A percentile compares a stretch with the other conserved stretches of the same genome.
Evolutionary conservation across 345 rosid species (phyloP).

Genomic region (Mercurialis annua): DNA sequence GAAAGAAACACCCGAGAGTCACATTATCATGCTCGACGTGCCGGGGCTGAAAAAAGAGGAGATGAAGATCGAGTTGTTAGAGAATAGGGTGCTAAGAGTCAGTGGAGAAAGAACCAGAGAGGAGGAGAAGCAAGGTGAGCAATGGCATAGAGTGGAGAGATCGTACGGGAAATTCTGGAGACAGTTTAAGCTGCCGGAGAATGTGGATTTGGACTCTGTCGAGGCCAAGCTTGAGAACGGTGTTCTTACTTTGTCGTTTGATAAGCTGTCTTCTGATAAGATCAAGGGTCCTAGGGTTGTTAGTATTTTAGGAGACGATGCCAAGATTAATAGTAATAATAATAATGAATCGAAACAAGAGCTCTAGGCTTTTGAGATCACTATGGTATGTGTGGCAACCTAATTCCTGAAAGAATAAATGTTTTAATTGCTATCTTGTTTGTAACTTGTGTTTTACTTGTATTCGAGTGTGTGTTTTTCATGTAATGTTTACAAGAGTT

Average conservation of each 20-base stretch:
- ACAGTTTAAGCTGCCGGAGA: conserved; percentile 67
- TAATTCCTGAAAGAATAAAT: conserved; percentile 4
- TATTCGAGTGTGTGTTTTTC: neutral
- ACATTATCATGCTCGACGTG: conserved; percentile 57
- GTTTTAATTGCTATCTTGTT: neutral
- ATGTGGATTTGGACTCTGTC: conserved; percentile 60
- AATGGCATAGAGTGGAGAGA: conserved; percentile 82
- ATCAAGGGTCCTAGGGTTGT: conserved; percentile 58
- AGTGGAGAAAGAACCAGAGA: conserved; percentile 77
- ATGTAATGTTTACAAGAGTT: neutral
- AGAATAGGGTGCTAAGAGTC: conserved; percentile 58
- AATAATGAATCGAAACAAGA: conserved; percentile 43
- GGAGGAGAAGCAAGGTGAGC: conserved; percentile 62
- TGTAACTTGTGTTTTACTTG: no score
- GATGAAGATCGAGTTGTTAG: conserved; percentile 69
- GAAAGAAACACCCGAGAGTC: conserved; percentile 79
- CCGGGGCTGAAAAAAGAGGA: conserved; percentile 78
- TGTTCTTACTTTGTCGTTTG: conserved; percentile 52
- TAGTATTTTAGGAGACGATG: conserved; percentile 40
- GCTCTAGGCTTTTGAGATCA: conserved; percentile 24
- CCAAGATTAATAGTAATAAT: conserved; percentile 32
- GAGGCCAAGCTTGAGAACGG: conserved; percentile 70
- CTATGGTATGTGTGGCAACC: neutral
- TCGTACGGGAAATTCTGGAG: conserved; percentile 80
- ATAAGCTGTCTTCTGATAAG: conserved; percentile 59